Conservation (phyloP, 805 yeast species). For the Hanseniaspora lindneri region DNA sequence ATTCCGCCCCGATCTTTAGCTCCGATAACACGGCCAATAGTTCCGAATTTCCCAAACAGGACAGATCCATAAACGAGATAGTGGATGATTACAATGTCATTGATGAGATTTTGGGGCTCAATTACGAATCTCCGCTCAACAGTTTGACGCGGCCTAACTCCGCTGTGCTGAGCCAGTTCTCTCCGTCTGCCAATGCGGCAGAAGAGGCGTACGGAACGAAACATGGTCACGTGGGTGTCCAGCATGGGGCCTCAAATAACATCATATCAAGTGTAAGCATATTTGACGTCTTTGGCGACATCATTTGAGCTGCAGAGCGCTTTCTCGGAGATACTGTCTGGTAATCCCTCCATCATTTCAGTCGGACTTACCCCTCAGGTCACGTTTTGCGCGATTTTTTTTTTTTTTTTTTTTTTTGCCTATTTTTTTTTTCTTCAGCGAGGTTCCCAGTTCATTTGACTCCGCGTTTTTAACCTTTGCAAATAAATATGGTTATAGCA, state of each 20-base stretch:
- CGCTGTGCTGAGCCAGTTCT: not conserved
- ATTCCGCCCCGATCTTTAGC: not conserved
- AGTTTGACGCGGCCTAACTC: not conserved
- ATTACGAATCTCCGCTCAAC: not conserved
- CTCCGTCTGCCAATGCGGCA: not conserved
- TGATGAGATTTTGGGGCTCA: not conserved
- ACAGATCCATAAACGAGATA: not conserved
- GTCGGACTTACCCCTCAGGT: too few species aligned
- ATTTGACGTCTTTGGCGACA: constrained; percentile 3
- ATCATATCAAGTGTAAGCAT: constrained; percentile 3
- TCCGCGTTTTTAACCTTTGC: too few species aligned
- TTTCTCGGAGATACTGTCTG: not conserved
- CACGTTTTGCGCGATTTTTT: too few species aligned
- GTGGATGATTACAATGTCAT: not conserved
- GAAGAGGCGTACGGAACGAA: not conserved
- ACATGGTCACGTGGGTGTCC: not conserved
- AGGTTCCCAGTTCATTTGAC: too few species aligned
- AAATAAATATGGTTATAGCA: too few species aligned
- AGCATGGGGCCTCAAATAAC: not conserved
- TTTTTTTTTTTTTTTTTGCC: too few species aligned
- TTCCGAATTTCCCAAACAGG: too few species aligned
- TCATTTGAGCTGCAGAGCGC: not conserved
- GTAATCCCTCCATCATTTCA: too few species aligned
- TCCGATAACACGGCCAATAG: too few species aligned
- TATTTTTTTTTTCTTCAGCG: too few species aligned